Conservation (phyloP, 495 filamentous ascomycete species). For the Cairneyella variabilis region DNA sequence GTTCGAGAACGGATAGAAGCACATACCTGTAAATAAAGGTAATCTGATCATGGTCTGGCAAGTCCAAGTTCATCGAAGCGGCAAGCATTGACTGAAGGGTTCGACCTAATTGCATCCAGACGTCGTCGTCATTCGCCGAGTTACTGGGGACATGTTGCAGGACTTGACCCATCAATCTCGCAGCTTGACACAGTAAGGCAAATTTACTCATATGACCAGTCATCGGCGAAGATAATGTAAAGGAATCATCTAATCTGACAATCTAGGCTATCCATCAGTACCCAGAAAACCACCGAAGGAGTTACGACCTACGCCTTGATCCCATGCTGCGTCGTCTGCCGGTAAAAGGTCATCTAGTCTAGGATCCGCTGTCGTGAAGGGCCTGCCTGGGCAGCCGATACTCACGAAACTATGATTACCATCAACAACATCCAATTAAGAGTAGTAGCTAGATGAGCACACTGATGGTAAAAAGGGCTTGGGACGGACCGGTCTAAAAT, state of each 20-base stretch:
- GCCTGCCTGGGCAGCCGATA: background rate
- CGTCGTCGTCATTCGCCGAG: background rate
- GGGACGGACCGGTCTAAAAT: constrained; percentile 28
- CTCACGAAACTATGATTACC: background rate
- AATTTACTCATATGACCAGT: constrained; percentile 7
- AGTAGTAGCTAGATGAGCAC: constrained; percentile 6
- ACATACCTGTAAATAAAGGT: background rate
- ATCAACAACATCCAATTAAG: background rate
- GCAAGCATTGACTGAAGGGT: constrained; percentile 4
- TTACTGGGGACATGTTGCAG: background rate
- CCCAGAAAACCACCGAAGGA: background rate
- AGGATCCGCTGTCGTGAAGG: constrained; percentile 31
- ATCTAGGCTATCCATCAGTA: background rate
- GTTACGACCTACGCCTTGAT: constrained; percentile 1
- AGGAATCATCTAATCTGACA: background rate
- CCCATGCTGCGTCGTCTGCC: constrained; percentile 40
- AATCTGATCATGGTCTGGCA: constrained; percentile 4
- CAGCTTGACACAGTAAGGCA: background rate
- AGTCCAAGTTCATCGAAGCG: background rate
- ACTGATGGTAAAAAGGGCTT: background rate
- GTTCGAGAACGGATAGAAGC: background rate
- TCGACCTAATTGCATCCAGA: constrained; percentile 1
- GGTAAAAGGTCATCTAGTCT: constrained; percentile 36
- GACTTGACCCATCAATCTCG: constrained; percentile 10
- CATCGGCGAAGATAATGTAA: constrained; percentile 4